A percentile compares a stretch with the other conserved stretches of the same genome.
These are phyloP conservation scores for Arabidopsis suecica DNA, from an alignment of 345 rosid genomes.

Conservation along the genomic window DNA sequence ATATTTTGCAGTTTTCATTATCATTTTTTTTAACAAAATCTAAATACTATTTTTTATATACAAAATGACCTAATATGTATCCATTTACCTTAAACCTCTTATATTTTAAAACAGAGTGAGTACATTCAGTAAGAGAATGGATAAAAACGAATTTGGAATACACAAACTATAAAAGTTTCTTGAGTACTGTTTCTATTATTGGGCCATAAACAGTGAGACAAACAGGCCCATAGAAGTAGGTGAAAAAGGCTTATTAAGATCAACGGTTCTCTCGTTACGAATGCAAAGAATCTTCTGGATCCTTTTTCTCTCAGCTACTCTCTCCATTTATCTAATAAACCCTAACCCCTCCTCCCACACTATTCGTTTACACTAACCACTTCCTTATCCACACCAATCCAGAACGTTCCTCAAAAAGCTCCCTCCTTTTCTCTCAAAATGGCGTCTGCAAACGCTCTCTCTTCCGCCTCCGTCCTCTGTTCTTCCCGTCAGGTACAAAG, in stretches of 20 bases:
- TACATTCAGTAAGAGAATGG: no score
- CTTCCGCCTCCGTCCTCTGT: conserved; percentile 71
- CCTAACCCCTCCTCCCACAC: conserved; percentile 44
- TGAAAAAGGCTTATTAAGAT: conserved; percentile 24
- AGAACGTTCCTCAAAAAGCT: conserved; percentile 3
- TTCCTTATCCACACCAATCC: conserved; percentile 44
- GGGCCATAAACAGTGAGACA: conserved; percentile 14
- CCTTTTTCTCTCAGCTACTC: conserved; percentile 23
- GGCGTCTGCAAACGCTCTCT: conserved; percentile 84
- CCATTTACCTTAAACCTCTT: no score
- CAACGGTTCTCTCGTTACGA: conserved; percentile 44
- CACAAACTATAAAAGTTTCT: no score
- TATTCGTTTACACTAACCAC: conserved; percentile 39
- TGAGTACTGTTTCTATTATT: background rate
- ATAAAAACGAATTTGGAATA: no score
- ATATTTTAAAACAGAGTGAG: no score
- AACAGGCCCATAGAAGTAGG: conserved; percentile 12
- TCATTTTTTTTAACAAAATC: no score
- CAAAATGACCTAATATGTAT: no score
- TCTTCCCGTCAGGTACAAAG: conserved; percentile 67
- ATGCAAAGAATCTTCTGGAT: conserved; percentile 71
- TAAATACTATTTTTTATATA: no score
- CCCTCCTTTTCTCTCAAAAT: conserved; percentile 34
- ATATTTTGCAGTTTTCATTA: no score
- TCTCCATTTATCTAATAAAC: conserved; percentile 55